These are phyloP conservation scores for Crithidia sp. DNA, from an alignment of 208 protist genomes.

Conservation along the genomic window DNA sequence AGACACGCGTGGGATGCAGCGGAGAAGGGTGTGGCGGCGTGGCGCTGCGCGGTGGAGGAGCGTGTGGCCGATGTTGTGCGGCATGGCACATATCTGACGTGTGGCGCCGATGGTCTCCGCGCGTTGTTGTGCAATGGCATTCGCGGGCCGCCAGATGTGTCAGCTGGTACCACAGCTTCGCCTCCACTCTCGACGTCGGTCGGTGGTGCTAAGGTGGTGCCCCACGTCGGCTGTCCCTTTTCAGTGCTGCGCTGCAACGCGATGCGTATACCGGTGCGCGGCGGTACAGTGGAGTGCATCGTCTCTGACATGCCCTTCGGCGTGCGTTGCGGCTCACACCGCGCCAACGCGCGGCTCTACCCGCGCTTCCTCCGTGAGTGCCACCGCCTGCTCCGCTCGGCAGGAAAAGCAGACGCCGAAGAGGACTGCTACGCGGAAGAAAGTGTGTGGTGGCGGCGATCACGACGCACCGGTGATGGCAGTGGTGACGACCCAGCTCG, in stretches of 20 bases:
- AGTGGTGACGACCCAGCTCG: too few relatives aligned
- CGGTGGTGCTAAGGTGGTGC: neutral
- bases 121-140: neutral
- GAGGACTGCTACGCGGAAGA: too few relatives aligned
- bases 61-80: neutral
- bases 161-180: too few relatives aligned
- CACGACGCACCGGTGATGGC: too few relatives aligned
- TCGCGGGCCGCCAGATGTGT: neutral
- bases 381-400: constrained; percentile 42
- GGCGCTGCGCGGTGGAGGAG: neutral
- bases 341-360: constrained; percentile 51
- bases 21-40: neutral
- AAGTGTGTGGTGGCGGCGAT: too few relatives aligned
- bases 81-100: constrained; percentile 5
- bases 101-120: constrained; percentile 3
- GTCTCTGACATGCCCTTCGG: constrained; percentile 78
- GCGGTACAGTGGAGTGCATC: constrained; percentile 51
- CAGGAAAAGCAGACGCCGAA: neutral
- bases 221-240: neutral
- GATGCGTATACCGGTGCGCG: constrained; percentile 37
- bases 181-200: too few relatives aligned
- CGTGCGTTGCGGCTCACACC: constrained; percentile 60
- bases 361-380: constrained; percentile 50
- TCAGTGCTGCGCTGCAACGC: constrained; percentile 40
- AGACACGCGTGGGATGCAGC: neutral